A percentile compares a stretch with the other conserved stretches of the same genome.
Conservation (phyloP, 2,329 filamentous ascomycete species). For the Mariannaea elegans region DNA sequence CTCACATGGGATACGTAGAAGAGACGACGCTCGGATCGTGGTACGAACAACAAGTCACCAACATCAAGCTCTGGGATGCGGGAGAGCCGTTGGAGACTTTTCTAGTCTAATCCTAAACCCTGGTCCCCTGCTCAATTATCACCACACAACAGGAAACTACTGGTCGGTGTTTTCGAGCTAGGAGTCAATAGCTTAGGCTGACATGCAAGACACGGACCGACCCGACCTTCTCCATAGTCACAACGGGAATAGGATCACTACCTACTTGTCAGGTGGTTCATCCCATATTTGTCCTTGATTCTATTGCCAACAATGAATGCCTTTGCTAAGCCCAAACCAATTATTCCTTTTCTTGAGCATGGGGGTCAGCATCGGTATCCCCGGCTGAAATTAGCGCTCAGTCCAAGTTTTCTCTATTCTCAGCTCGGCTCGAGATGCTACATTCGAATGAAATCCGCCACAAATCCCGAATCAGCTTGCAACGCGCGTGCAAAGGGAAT, state of each 20-base stretch:
- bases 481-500: not conserved
- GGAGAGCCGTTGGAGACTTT: constrained; percentile 35
- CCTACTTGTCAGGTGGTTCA: constrained; percentile 3
- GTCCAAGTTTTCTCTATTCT: not conserved
- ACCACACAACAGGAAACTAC: not conserved
- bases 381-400: constrained; percentile 5
- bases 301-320: not conserved
- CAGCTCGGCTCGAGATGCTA: not conserved
- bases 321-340: not conserved
- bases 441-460: constrained; percentile 8
- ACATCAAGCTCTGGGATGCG: constrained; percentile 62
- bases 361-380: not conserved
- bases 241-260: not conserved
- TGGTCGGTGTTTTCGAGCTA: constrained; percentile 5
- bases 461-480: not conserved
- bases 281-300: constrained; percentile 1
- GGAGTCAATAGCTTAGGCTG: constrained; percentile 14
- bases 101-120: not conserved
- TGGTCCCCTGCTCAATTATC: not conserved
- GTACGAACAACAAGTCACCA: constrained; percentile 74
- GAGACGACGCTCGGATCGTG: constrained; percentile 69
- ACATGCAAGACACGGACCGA: constrained; percentile 12
- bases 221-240: constrained; percentile 2
- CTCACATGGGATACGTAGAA: constrained; percentile 80
- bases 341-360: not conserved